Percentiles rank a stretch among this genome's conserved stretches.
These are phyloP conservation scores for Tulasnella sp. DNA, from an alignment of 768 basidiomycete species.

Conservation along the genomic window DNA sequence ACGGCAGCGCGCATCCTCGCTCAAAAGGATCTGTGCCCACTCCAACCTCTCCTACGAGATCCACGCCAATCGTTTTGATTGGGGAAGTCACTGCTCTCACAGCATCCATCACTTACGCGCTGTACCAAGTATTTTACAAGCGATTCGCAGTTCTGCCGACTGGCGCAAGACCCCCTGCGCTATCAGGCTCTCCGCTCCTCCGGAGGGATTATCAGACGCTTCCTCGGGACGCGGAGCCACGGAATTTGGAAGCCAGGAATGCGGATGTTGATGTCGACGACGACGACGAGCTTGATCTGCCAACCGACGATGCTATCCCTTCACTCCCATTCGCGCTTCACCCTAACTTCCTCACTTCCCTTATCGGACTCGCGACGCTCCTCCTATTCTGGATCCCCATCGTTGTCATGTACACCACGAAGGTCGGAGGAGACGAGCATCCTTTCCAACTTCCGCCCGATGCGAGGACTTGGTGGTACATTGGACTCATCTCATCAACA, in stretches of 20 bases:
- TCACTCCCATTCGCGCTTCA: slow-evolving; percentile 15
- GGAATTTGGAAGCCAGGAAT: neutral
- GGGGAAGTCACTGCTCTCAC: slow-evolving; percentile 66
- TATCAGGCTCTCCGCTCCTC: neutral
- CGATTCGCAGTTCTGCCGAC: slow-evolving; percentile 48
- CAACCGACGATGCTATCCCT: neutral
- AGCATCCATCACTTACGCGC: slow-evolving; percentile 60
- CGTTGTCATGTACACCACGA: neutral
- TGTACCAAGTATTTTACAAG: slow-evolving; percentile 83
- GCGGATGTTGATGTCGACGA: neutral
- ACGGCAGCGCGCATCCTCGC: slow-evolving; percentile 37
- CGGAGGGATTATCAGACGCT: neutral
- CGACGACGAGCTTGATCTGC: neutral
- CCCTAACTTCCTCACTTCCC: slow-evolving; percentile 17
- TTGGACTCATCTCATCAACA: slow-evolving; percentile 55
- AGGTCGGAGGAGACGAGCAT: slow-evolving; percentile 1
- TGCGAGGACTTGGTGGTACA: slow-evolving; percentile 35
- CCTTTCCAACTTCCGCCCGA: slow-evolving; percentile 40
- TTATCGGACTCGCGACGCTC: slow-evolving; percentile 16
- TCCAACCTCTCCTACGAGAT: neutral
- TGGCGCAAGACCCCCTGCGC: neutral
- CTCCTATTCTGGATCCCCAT: slow-evolving; percentile 16
- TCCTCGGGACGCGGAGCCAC: neutral
- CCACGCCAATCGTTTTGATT: slow-evolving; percentile 21
- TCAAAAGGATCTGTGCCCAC: neutral